Percentiles rank a stretch among this genome's conserved stretches.
These are phyloP conservation scores for Kwoniella sp. DNA, from an alignment of 768 basidiomycete genomes.

Conservation along the genomic window DNA sequence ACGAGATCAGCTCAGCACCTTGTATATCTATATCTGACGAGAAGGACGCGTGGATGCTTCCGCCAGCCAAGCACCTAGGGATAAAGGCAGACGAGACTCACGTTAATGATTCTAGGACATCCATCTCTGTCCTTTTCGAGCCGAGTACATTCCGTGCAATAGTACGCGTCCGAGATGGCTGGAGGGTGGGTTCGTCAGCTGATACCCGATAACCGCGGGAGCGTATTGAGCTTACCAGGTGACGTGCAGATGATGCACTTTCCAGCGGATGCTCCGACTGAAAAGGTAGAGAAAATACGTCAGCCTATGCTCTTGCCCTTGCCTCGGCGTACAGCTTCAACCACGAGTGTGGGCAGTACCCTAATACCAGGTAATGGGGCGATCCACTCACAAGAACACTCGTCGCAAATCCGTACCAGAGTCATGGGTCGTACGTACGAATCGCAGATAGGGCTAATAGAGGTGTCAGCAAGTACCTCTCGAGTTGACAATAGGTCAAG, in stretches of 20 bases:
- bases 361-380: not conserved
- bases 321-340: no score
- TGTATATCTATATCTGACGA: not conserved
- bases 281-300: not conserved
- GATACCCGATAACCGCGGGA: not conserved
- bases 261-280: slow-evolving; percentile 70
- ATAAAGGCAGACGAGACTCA: slow-evolving; percentile 10
- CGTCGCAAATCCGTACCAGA: slow-evolving; percentile 95
- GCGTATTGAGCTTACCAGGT: slow-evolving; percentile 62
- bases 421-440: slow-evolving; percentile 98
- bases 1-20: not conserved
- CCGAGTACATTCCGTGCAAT: slow-evolving; percentile 86
- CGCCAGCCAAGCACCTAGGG: not conserved
- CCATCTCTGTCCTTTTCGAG: slow-evolving; percentile 97
- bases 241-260: slow-evolving; percentile 96
- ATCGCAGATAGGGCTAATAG: slow-evolving; percentile 85
- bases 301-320: not conserved
- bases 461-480: not conserved
- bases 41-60: not conserved
- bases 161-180: slow-evolving; percentile 99
- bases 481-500: no score
- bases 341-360: no score
- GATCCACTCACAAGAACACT: slow-evolving; percentile 88
- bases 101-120: slow-evolving; percentile 70
- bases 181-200: slow-evolving; percentile 2